Conservation (phyloP, 495 filamentous ascomycete genomes). For the Aspergillus leporis region DNA sequence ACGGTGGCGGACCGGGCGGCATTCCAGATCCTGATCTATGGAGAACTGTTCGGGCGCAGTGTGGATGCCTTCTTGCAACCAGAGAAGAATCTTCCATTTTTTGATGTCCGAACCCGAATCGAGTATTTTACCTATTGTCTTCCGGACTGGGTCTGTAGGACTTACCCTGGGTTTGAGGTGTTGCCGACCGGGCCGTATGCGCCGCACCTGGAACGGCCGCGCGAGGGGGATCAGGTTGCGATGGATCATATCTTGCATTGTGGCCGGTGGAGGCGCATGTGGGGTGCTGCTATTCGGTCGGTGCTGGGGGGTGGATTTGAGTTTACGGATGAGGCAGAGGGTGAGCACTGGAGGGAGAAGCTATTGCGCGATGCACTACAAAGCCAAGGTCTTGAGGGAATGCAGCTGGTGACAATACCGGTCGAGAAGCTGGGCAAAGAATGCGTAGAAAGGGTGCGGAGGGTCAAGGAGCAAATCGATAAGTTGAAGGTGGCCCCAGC, state of each 20-base stretch:
- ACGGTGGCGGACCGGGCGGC: conserved; percentile 26
- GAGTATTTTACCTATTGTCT: conserved; percentile 42
- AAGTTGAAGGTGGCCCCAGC: conserved; percentile 8
- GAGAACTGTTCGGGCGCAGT: conserved; percentile 35
- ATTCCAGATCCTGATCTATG: conserved; percentile 38
- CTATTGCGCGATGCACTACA: conserved; percentile 67
- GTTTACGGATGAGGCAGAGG: background rate
- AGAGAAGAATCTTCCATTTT: conserved; percentile 3
- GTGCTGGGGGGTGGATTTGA: conserved; percentile 7
- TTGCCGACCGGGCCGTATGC: conserved; percentile 15
- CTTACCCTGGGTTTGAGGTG: conserved; percentile 7
- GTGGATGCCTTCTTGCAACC: conserved; percentile 25
- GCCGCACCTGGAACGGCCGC: background rate
- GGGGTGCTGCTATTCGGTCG: conserved; percentile 14
- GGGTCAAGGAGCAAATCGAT: conserved; percentile 9
- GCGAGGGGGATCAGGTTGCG: conserved; percentile 14
- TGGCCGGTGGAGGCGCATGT: conserved; percentile 22
- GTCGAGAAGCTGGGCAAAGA: conserved; percentile 2
- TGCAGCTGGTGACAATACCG: conserved; percentile 21
- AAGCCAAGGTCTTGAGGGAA: conserved; percentile 66
- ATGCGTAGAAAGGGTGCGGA: conserved; percentile 1
- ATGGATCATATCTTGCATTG: conserved; percentile 20
- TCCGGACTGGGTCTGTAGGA: conserved; percentile 21
- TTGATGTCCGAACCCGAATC: conserved; percentile 25
- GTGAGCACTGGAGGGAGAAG: conserved; percentile 60